Evolutionary conservation across 805 yeast genomes (phyloP).

Genomic region (Yamadazyma endophytica): DNA sequence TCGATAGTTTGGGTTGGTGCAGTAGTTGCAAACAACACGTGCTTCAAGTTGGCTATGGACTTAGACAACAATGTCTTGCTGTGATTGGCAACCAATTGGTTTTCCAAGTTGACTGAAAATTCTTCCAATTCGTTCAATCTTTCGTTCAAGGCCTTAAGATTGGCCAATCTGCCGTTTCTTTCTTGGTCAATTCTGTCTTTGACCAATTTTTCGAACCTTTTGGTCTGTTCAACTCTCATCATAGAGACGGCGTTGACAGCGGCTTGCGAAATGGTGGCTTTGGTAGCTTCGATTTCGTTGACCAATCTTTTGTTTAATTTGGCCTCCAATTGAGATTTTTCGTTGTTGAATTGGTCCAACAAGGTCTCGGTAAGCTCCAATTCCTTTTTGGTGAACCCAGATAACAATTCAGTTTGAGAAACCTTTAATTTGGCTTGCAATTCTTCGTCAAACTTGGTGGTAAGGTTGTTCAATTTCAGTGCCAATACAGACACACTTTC

Average conservation of each 20-base stretch:
- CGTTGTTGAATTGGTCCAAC: constrained; percentile 56
- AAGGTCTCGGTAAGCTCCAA: constrained; percentile 55
- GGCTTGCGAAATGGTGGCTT: constrained; percentile 59
- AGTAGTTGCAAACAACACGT: constrained; percentile 18
- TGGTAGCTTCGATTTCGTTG: constrained; percentile 65
- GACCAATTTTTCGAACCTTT: constrained; percentile 37
- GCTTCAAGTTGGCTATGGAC: constrained; percentile 29
- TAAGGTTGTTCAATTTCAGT: constrained; percentile 27
- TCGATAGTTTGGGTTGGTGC: constrained; percentile 14
- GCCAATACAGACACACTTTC: constrained; percentile 29
- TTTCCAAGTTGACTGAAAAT: constrained; percentile 43
- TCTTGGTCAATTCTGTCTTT: constrained; percentile 30
- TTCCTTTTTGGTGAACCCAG: constrained; percentile 44
- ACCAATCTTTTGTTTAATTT: constrained; percentile 56
- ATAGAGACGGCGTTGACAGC: constrained; percentile 70
- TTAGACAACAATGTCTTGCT: constrained; percentile 28
- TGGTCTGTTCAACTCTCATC: constrained; percentile 64
- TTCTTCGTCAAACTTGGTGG: constrained; percentile 32
- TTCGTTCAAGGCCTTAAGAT: constrained; percentile 55
- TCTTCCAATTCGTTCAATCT: constrained; percentile 55
- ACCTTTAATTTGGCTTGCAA: constrained; percentile 29
- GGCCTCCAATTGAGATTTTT: constrained; percentile 55
- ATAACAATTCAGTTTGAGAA: constrained; percentile 36
- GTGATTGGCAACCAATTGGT: constrained; percentile 30
- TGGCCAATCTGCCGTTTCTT: constrained; percentile 74